phyloP scores from a whole-genome alignment of 139 green algal species.

The Yamagishiella unicocca region DNA sequence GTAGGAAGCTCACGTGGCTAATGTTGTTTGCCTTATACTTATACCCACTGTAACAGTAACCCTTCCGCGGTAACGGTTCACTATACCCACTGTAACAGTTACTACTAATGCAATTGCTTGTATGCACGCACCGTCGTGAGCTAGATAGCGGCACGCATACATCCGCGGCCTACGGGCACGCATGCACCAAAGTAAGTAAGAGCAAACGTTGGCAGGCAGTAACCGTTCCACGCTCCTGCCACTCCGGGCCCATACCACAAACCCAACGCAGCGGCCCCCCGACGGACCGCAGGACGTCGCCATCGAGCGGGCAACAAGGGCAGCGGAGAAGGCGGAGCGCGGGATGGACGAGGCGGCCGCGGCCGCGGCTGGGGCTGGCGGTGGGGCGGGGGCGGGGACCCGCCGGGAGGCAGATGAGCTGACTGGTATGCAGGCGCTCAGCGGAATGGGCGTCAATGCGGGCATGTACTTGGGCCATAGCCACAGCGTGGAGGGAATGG shows the following conservation, averaged over 20 bases:
- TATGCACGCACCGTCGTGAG: neutral
- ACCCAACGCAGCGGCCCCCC: neutral
- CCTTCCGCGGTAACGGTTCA: no score
- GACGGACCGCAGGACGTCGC: neutral
- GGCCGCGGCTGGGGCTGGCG: neutral
- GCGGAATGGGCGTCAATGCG: constrained; percentile 9
- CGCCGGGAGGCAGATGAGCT: neutral
- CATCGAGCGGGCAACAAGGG: neutral
- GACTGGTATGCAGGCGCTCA: constrained; percentile 11
- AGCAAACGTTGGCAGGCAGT: neutral
- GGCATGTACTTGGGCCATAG: constrained; percentile 38
- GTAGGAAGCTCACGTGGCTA: no score
- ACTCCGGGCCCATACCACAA: neutral
- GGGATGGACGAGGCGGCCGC: neutral
- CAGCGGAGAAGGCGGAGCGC: neutral
- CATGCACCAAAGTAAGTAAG: neutral
- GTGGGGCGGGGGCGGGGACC: neutral
- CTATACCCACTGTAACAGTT: no score
- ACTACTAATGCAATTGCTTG: neutral
- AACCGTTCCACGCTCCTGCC: neutral
- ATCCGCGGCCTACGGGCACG: neutral
- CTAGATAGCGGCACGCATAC: neutral
- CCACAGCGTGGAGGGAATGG: neutral
- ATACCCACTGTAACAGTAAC: no score
- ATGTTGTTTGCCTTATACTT: no score